Evolutionary conservation across 192 early-diverging fungal genomes (phyloP).

Genomic region (Diversispora eburnea): DNA sequence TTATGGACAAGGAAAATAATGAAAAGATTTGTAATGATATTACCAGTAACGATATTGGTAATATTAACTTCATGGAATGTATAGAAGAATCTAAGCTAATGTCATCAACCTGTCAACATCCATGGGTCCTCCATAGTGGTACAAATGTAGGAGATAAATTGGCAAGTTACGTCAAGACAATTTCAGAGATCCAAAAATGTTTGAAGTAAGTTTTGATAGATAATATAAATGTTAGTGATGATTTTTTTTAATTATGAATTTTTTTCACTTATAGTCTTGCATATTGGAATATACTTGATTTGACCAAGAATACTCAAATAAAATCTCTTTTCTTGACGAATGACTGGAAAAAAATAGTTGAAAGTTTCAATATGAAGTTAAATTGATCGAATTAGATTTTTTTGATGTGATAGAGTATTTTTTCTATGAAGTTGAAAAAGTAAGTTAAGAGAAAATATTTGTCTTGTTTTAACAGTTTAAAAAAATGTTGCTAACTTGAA

Average conservation of each 20-base stretch:
- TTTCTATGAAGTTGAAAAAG: conserved; percentile 34
- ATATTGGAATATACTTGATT: conserved; percentile 33
- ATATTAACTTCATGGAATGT: conserved; percentile 18
- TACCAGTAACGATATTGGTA: conserved; percentile 19
- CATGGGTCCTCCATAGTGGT: conserved; percentile 24
- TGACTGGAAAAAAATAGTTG: conserved; percentile 26
- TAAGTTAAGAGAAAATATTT: conserved; percentile 26
- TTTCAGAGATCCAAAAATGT: conserved; percentile 34
- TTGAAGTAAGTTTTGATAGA: conserved; percentile 30
- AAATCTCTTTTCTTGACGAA: conserved; percentile 29
- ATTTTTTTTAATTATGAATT: conserved; percentile 17
- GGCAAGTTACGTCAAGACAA: conserved; percentile 27
- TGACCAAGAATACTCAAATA: conserved; percentile 24
- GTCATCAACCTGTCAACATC: conserved; percentile 14
- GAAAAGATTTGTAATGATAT: conserved; percentile 18
- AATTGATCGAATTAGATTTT: conserved; percentile 24
- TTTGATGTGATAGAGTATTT: conserved; percentile 21
- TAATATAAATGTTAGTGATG: conserved; percentile 9
- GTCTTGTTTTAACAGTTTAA: conserved; percentile 21
- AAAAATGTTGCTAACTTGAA: conserved; percentile 28
- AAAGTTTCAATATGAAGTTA: conserved; percentile 31
- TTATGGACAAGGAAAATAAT: conserved; percentile 21
- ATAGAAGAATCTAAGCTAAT: conserved; percentile 20
- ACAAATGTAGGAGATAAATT: conserved; percentile 25
- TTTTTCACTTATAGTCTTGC: conserved; percentile 29